Evolutionary conservation across 2,329 filamentous ascomycete genomes (phyloP), one percentile per base, ranked within the genome.

Genomic region (Emergomyces pasteurianus): DNA sequence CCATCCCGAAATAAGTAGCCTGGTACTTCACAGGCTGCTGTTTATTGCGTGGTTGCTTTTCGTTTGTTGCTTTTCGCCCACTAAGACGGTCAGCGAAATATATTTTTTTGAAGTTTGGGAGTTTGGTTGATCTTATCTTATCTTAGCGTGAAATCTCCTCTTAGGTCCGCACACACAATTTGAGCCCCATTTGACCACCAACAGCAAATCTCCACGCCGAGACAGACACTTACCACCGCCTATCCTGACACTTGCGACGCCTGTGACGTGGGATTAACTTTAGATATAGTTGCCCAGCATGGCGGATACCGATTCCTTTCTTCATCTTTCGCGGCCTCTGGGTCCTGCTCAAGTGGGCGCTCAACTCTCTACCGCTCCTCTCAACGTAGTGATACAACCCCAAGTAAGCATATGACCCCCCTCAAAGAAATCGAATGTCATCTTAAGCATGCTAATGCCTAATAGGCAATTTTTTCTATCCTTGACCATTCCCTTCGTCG

Each of bases 371-470:
- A 92, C 91, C 75, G 88, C 91, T 78, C 94, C 94, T 77, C 85
- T 99, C 75, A 89, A 87, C 75, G 91, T 99, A 74, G 88, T 90
- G 74, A 89, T 99, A 76, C 94, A 96, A 77, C 92, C 94, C 71
- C 92, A 96, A 84, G 90, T 95, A 84, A 72, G 83, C 21, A 31
- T 4, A 58, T 14, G 26, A 40, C 36, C 9, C 9, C 18, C 23
- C 26, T 7, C 9, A 36, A 31, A n/a, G 58, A 55, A 31, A 23
- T 28, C 14, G 26, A 16, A 36, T 5, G 12, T 34, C 5, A 9
- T 3, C 38, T 52, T 23, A 58, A 43, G 16, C 7, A 61, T 50
- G 26, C 60, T 64, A 58, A 68, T 69, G 53, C 68, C 36, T 46
- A 40, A 18, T 67, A 83, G 80, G 84, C 84, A 64, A 79, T 87